These are phyloP conservation scores for Porphyra umbilicalis DNA, from an alignment of 31 red algal species.

Conservation along the genomic window DNA sequence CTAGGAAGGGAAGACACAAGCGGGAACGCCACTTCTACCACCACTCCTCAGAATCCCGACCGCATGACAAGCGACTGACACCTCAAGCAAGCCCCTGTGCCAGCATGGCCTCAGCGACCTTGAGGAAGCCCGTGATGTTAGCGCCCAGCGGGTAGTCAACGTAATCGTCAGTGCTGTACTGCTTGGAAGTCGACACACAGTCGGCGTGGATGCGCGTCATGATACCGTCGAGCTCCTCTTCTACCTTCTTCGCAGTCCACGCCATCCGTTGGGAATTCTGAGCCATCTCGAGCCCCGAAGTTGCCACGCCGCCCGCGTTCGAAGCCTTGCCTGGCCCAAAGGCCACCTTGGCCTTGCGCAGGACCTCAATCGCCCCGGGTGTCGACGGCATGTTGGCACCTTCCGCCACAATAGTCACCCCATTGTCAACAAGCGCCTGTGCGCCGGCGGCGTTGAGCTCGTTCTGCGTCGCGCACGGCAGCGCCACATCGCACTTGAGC, in stretches of 20 bases:
- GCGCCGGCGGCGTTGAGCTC: conserved; percentile 21
- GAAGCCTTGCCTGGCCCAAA: conserved; percentile 34
- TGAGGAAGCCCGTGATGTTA: conserved; percentile 34
- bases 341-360: conserved; percentile 11
- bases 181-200: background rate
- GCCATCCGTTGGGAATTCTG: conserved; percentile 15
- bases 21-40: no score
- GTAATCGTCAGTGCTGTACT: background rate
- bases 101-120: conserved; percentile 37
- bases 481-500: conserved; percentile 10
- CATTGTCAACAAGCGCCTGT: conserved; percentile 13
- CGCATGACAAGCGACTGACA: no score
- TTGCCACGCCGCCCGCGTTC: conserved; percentile 41
- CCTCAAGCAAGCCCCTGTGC: conserved; percentile 13
- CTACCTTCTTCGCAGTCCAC: conserved; percentile 35
- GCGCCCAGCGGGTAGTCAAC: conserved; percentile 22
- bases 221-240: conserved; percentile 20
- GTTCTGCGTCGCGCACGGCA: conserved; percentile 48
- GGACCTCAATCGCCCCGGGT: background rate
- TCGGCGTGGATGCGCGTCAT: conserved; percentile 25
- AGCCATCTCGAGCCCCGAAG: conserved; percentile 21
- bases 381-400: conserved; percentile 45
- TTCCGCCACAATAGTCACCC: conserved; percentile 8
- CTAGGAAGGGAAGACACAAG: no score
- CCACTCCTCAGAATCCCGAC: no score